A percentile compares a stretch with the other conserved stretches of the same genome.
Evolutionary conservation across 2,329 filamentous ascomycete species (phyloP).

Genomic region (Hymenoscyphus scutula): DNA sequence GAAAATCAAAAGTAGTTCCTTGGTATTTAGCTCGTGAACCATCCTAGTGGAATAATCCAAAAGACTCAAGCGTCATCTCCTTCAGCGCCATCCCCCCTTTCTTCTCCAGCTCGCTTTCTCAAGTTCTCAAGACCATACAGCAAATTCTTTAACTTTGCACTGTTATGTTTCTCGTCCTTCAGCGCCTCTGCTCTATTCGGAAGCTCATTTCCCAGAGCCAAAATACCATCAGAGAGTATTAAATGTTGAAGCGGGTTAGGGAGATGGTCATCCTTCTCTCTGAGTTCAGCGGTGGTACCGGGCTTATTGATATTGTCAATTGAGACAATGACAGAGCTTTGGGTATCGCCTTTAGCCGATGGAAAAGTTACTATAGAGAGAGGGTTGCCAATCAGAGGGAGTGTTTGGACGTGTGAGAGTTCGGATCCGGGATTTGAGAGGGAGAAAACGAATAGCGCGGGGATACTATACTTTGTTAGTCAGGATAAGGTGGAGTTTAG

Average conservation of each 20-base stretch:
- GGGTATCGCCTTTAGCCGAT: constrained; percentile 27
- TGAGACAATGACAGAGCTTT: constrained; percentile 43
- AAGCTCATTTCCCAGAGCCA: constrained; percentile 12
- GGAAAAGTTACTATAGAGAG: constrained; percentile 30
- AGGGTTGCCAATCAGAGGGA: constrained; percentile 63
- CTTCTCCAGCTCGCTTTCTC: constrained; percentile 35
- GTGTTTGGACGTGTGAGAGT: constrained; percentile 48
- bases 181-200: constrained; percentile 19
- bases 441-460: constrained; percentile 66
- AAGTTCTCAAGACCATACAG: constrained; percentile 37
- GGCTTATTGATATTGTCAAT: constrained; percentile 52
- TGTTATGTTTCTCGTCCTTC: constrained; percentile 32
- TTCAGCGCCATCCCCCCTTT: constrained; percentile 17
- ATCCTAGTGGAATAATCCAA: no score
- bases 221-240: constrained; percentile 11
- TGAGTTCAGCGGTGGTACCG: constrained; percentile 46
- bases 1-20: no score
- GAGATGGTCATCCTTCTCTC: constrained; percentile 11
- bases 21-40: no score
- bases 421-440: constrained; percentile 46
- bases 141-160: constrained; percentile 39
- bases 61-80: neutral
- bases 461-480: constrained; percentile 43
- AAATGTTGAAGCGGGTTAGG: constrained; percentile 17
- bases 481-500: constrained; percentile 16